Percentiles rank a stretch among this genome's conserved stretches.
Conservation (phyloP, 2,329 filamentous ascomycete genomes). For the Kalaharituber pfeilii region DNA sequence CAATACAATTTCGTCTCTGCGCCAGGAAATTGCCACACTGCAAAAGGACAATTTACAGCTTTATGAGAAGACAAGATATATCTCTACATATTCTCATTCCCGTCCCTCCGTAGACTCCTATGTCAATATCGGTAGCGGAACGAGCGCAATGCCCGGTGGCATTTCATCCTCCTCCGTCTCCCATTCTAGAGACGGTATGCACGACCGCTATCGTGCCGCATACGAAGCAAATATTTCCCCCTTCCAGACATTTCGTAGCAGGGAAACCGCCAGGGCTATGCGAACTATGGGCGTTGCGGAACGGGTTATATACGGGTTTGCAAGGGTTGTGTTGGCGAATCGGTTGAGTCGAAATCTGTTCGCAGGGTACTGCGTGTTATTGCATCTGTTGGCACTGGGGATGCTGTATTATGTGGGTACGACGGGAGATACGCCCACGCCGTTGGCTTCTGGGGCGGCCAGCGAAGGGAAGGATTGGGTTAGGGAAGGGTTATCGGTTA, state of each 20-base stretch:
- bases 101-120: neutral
- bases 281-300: constrained; percentile 87
- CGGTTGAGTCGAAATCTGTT: constrained; percentile 85
- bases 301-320: constrained; percentile 74
- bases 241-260: constrained; percentile 87
- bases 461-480: neutral
- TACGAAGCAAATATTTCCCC: constrained; percentile 94
- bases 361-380: constrained; percentile 70
- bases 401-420: constrained; percentile 63
- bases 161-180: constrained; percentile 56
- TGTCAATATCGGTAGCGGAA: constrained; percentile 29
- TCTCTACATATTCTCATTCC: constrained; percentile 72
- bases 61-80: constrained; percentile 94
- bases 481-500: neutral
- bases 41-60: constrained; percentile 92
- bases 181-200: constrained; percentile 1
- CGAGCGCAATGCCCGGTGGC: constrained; percentile 48
- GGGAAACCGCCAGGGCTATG: constrained; percentile 78
- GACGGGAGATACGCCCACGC: neutral
- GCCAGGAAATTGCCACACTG: constrained; percentile 76
- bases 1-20: constrained; percentile 61
- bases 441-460: neutral
- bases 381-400: constrained; percentile 75
- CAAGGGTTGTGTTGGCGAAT: constrained; percentile 76
- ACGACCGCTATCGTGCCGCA: constrained; percentile 68